A percentile compares a stretch with the other conserved stretches of the same genome.
phyloP scores from a whole-genome alignment of 1,284 basidiomycete genomes.

The Heterobasidion parviporum region DNA sequence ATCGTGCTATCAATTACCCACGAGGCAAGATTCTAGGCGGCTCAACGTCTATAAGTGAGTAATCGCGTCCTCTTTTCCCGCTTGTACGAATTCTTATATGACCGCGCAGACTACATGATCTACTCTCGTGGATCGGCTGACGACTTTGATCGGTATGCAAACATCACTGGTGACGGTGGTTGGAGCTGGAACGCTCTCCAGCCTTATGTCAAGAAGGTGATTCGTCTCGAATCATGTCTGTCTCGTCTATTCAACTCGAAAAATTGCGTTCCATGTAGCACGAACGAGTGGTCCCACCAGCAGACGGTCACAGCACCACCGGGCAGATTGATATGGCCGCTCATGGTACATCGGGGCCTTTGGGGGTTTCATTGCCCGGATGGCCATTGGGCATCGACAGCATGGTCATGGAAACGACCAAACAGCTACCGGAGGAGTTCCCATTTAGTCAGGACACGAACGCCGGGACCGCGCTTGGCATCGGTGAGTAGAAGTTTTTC shows the following conservation, averaged over 20 bases:
- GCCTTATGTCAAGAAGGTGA: constrained; percentile 20
- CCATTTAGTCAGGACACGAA: constrained; percentile 25
- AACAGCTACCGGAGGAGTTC: constrained; percentile 16
- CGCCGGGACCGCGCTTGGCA: constrained; percentile 20
- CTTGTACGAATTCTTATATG: neutral
- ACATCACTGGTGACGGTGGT: constrained; percentile 17
- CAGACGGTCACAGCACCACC: constrained; percentile 20
- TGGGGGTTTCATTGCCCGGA: constrained; percentile 21
- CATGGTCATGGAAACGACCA: constrained; percentile 11
- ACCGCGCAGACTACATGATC: constrained; percentile 15
- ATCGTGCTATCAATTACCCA: constrained; percentile 18
- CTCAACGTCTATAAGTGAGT: constrained; percentile 25
- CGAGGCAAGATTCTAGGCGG: constrained; percentile 30
- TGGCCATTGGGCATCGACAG: constrained; percentile 16
- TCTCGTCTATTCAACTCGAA: neutral
- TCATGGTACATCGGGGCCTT: constrained; percentile 22
- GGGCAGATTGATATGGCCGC: constrained; percentile 21
- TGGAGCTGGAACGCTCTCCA: constrained; percentile 22
- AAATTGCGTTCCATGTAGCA: constrained; percentile 15
- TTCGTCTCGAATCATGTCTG: neutral
- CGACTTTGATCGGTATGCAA: constrained; percentile 20
- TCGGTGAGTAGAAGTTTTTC: constrained; percentile 13
- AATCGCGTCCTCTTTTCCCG: neutral
- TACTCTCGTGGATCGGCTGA: constrained; percentile 22
- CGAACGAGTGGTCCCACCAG: constrained; percentile 19